These are phyloP conservation scores for Kokia cookei DNA, from an alignment of 441 rosid genomes.

Conservation along the genomic window DNA sequence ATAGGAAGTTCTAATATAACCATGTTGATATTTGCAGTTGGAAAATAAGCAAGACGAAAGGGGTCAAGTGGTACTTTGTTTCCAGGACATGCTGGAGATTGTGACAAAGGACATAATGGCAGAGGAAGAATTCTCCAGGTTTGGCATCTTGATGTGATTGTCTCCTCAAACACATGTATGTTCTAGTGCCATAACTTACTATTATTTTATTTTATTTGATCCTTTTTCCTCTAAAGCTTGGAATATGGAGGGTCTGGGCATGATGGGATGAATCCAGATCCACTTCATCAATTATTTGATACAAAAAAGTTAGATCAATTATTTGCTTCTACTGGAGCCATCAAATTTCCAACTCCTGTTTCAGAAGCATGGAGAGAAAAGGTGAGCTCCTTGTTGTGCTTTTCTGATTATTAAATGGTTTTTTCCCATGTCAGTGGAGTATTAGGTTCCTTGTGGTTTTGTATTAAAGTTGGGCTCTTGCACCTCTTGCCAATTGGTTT, in stretches of 20 bases:
- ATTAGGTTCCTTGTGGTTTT: background rate
- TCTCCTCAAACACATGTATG: constrained; percentile 1
- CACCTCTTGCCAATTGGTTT: background rate
- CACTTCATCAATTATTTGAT: constrained; percentile 69
- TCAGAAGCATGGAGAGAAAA: constrained; percentile 99
- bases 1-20: constrained; percentile 3
- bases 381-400: constrained; percentile 31
- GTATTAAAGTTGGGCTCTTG: background rate
- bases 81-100: constrained; percentile 99
- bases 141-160: constrained; percentile 13
- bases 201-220: constrained; percentile 4
- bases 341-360: constrained; percentile 63
- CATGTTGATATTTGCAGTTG: constrained; percentile 36
- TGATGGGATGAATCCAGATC: constrained; percentile 53
- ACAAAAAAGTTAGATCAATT: constrained; percentile 15
- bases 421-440: background rate
- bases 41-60: constrained; percentile 71
- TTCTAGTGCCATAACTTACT: constrained; percentile 7
- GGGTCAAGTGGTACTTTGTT: constrained; percentile 88
- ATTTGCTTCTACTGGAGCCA: constrained; percentile 94
- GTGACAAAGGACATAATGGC: constrained; percentile 87
- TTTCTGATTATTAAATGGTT: background rate
- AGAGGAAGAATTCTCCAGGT: constrained; percentile 76
- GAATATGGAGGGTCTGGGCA: constrained; percentile 75
- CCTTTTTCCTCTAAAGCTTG: constrained; percentile 33